Base-by-base conservation (phyloP, 192 early-diverging fungal species). In the Backusella australiensis region DNA sequence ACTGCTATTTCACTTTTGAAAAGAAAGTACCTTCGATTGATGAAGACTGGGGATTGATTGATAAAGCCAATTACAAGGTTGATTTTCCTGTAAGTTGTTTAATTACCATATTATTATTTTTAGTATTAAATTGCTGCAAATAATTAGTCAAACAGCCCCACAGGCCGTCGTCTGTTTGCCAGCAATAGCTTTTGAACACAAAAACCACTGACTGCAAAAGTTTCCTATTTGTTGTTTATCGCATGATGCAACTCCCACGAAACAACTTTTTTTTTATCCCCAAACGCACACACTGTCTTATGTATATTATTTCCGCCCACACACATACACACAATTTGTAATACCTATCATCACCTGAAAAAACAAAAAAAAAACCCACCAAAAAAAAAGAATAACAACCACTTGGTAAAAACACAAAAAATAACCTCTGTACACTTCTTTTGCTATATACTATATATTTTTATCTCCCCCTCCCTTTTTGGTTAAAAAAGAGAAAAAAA, bases 1-100 rank as follows among this genome's bases (percentile, higher is more conserved):
- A 63, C 26, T 63, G 56, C 23, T 63, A 63, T 1, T 63, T 63
- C 23, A 63, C 56, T 3, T 63, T 63, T 63, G 56, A 63, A 26
- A 63, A 63, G 26, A 63, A 63, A n/a, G 9, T 29, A 29, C 23
- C 56, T 63, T 63, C 23, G 26, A 63, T 38, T 17, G 67, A 72
- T 44, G 44, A 42, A 26, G 70, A 72, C 6, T 72, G 70, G 70
- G 70, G 70, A 6, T 44, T 46, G 29, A 72, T 72, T 72, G 70
- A 72, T 23, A 69, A 26, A 39, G 44, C 6, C 15, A 44, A 72
- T 19, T 72, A 46, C n/a, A 39, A 72, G 7, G 70, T 46, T 11
- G 39, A 72, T 32, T 72, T 72, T 35, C 32, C 44, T 9, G 70
- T 72, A 72, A 72, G 70, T 26, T 32, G 9, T 44, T 70, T 44